phyloP scores from a whole-genome alignment of 139 green algal species.

The Tetradesmus obliquus region DNA sequence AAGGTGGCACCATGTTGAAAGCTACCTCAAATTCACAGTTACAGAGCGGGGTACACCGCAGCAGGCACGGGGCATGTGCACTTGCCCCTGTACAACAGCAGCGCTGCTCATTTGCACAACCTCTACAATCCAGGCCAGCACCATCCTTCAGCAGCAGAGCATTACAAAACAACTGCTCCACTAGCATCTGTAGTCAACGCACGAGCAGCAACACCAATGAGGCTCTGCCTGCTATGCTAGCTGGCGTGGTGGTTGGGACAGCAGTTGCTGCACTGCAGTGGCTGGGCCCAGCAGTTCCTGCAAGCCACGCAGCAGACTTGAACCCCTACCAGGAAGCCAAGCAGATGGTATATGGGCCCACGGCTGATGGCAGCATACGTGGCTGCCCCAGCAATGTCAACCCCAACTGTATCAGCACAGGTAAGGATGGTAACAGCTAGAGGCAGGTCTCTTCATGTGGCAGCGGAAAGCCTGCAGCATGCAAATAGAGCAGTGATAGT shows the following conservation, averaged over 20 bases:
- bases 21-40: background rate
- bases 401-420: slow-evolving; percentile 76
- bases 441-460: too few species aligned
- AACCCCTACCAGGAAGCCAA: slow-evolving; percentile 29
- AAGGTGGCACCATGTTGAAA: background rate
- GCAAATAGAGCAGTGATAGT: background rate
- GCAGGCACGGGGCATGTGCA: background rate
- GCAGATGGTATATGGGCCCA: slow-evolving; percentile 16
- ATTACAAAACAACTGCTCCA: background rate
- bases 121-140: background rate
- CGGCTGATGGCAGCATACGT: slow-evolving; percentile 21
- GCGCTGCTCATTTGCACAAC: background rate
- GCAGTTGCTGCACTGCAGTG: background rate
- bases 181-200: background rate
- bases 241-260: background rate
- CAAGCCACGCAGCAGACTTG: background rate
- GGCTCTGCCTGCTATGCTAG: background rate
- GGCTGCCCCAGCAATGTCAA: slow-evolving; percentile 54
- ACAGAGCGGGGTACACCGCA: background rate
- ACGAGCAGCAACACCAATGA: background rate
- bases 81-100: background rate
- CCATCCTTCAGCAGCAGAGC: background rate
- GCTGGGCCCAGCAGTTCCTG: background rate
- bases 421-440: background rate
- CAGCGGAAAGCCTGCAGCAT: too few species aligned